phyloP scores from a whole-genome alignment of 2,329 filamentous ascomycete species.

The Cladophialophora exuberans region DNA sequence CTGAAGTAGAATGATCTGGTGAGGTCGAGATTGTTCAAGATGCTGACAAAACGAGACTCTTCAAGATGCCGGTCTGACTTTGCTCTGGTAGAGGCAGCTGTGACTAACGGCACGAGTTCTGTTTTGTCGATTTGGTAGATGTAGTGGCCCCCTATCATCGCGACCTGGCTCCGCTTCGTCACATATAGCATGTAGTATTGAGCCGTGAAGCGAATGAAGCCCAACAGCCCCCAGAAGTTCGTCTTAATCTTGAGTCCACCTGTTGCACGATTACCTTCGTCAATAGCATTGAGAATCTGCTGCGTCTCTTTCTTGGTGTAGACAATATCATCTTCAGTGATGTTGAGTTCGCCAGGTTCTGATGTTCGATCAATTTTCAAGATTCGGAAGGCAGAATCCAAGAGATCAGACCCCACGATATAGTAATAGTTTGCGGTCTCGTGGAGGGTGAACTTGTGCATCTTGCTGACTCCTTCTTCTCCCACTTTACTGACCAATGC shows the following conservation, averaged over 20 bases:
- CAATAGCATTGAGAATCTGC: constrained; percentile 88
- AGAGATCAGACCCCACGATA: constrained; percentile 88
- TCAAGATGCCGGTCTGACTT: constrained; percentile 84
- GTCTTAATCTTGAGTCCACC: constrained; percentile 89
- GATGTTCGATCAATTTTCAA: constrained; percentile 92
- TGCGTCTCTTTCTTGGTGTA: constrained; percentile 93
- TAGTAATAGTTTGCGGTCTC: constrained; percentile 94
- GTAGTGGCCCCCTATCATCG: constrained; percentile 94
- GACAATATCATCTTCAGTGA: constrained; percentile 92
- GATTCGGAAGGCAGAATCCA: constrained; percentile 85
- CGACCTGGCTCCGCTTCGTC: constrained; percentile 93
- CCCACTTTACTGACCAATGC: constrained; percentile 40
- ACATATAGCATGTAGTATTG: constrained; percentile 97
- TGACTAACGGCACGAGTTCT: constrained; percentile 84
- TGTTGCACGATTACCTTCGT: constrained; percentile 89
- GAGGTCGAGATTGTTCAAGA: constrained; percentile 88
- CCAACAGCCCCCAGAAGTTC: constrained; percentile 83
- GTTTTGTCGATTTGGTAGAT: constrained; percentile 95
- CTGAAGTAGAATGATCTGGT: constrained; percentile 96
- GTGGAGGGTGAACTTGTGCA: constrained; percentile 98
- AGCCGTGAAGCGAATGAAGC: constrained; percentile 94
- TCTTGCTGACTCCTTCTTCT: constrained; percentile 58
- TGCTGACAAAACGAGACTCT: constrained; percentile 84
- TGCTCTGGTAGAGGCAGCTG: constrained; percentile 66
- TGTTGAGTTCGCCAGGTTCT: constrained; percentile 74